Conservation (phyloP, 352 stramenopile species). For the Globisporangium rhizosaccharum region DNA sequence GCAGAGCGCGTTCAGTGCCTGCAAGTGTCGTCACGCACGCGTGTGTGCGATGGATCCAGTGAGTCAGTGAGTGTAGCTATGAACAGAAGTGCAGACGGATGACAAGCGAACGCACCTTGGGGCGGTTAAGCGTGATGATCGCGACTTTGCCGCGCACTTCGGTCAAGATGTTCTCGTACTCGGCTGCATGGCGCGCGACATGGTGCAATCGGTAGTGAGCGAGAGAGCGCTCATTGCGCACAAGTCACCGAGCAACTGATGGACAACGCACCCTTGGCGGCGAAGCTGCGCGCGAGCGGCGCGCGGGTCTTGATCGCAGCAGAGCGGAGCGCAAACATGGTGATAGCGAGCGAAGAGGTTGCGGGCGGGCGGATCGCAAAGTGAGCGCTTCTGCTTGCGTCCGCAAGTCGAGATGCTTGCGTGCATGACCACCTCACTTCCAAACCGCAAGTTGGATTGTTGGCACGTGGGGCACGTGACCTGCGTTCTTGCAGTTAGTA, state of each 20-base stretch:
- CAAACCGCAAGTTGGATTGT: no score
- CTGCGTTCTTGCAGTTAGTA: no score
- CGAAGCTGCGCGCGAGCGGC: conserved; percentile 40
- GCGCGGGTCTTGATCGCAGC: conserved; percentile 14
- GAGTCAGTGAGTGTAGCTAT: no score
- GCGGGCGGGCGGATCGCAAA: neutral
- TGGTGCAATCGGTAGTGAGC: no score
- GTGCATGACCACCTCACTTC: no score
- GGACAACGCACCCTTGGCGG: conserved; percentile 35
- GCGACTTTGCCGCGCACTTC: conserved; percentile 89
- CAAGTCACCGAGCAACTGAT: neutral
- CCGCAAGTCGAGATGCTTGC: neutral
- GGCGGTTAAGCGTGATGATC: conserved; percentile 94
- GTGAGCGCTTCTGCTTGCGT: neutral
- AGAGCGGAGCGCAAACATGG: conserved; percentile 52
- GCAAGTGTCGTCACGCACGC: neutral
- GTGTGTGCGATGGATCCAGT: neutral
- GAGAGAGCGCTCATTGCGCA: neutral
- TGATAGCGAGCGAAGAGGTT: neutral
- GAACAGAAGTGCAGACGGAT: neutral
- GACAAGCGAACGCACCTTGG: conserved; percentile 59
- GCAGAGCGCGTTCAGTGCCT: conserved; percentile 96
- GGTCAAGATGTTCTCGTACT: conserved; percentile 85
- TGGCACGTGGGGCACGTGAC: no score
- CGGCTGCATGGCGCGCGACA: conserved; percentile 20